phyloP scores from a whole-genome alignment of 2,329 filamentous ascomycete genomes.

The Neospermospora avenae region DNA sequence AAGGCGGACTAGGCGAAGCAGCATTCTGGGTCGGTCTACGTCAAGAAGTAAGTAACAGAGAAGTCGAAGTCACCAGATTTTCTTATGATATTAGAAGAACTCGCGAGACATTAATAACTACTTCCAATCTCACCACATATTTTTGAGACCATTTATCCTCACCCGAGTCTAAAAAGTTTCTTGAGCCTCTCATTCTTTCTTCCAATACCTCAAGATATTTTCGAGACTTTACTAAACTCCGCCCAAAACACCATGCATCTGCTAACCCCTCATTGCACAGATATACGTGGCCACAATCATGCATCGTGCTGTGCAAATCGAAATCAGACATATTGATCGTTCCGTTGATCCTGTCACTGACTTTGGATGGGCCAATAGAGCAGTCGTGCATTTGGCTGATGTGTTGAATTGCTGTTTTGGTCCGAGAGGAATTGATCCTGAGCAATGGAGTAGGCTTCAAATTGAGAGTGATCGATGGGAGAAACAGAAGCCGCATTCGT shows the following conservation, averaged over 20 bases:
- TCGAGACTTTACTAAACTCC: too few species aligned
- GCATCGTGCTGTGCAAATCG: slow-evolving; percentile 44
- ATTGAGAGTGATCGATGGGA: slow-evolving; percentile 47
- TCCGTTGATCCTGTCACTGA: slow-evolving; percentile 47
- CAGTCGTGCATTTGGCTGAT: slow-evolving; percentile 60
- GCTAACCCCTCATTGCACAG: too few species aligned
- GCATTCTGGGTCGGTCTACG: slow-evolving; percentile 55
- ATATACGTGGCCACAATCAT: slow-evolving; percentile 52
- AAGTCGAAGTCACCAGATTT: too few species aligned
- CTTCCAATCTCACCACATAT: too few species aligned
- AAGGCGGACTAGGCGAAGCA: slow-evolving; percentile 43
- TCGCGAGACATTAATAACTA: too few species aligned
- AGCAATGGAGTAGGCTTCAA: slow-evolving; percentile 44
- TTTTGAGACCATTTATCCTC: too few species aligned
- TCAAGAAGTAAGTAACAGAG: too few species aligned
- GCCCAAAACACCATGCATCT: too few species aligned
- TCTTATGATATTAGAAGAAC: too few species aligned
- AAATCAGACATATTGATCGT: slow-evolving; percentile 50
- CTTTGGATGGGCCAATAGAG: slow-evolving; percentile 57
- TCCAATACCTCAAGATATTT: too few species aligned
- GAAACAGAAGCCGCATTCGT: slow-evolving; percentile 46
- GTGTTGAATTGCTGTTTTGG: slow-evolving; percentile 62
- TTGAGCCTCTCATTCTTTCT: too few species aligned
- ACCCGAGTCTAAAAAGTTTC: too few species aligned
- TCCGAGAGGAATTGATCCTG: slow-evolving; percentile 34